These are phyloP conservation scores for Wakefieldia striispora DNA, from an alignment of 768 basidiomycete species.

Conservation along the genomic window DNA sequence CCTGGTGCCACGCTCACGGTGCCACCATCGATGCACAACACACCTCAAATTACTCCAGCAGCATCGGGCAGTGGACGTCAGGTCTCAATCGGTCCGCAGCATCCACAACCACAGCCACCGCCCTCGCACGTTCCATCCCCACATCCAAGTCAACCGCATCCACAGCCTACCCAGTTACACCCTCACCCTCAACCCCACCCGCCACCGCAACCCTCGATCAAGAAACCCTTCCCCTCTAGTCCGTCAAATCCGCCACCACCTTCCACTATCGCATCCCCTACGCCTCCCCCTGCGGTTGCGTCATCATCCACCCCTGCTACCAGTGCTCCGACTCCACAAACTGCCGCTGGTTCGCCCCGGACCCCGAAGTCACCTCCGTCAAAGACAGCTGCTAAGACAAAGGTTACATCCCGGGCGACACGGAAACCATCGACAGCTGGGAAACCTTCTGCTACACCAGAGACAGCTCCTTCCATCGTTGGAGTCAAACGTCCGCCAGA, in stretches of 20 bases:
- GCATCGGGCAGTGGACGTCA: conserved; percentile 29
- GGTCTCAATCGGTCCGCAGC: conserved; percentile 23
- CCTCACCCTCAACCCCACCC: conserved; percentile 3
- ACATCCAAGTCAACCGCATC: conserved; percentile 6
- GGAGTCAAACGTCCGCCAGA: conserved; percentile 36
- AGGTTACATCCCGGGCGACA: conserved; percentile 24
- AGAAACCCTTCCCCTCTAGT: conserved; percentile 23
- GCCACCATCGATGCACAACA: conserved; percentile 17
- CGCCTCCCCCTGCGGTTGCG: conserved; percentile 45
- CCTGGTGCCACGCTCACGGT: conserved; percentile 11
- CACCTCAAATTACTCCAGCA: conserved; percentile 15
- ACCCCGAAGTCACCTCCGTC: conserved; percentile 70
- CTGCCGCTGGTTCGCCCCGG: conserved; percentile 55
- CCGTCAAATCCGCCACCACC: conserved; percentile 19
- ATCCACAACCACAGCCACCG: no score
- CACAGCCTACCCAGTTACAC: conserved; percentile 9
- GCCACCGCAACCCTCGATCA: conserved; percentile 10
- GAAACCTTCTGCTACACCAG: conserved; percentile 34
- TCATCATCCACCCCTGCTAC: conserved; percentile 52
- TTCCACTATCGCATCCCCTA: conserved; percentile 28
- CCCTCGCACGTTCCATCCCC: not conserved
- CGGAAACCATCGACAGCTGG: conserved; percentile 34
- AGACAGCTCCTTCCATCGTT: conserved; percentile 29
- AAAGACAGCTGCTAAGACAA: conserved; percentile 50
- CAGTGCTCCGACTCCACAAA: conserved; percentile 38